Evolutionary conservation across 441 rosid genomes (phyloP), one percentile per base, ranked within the genome.

Genomic region (Populus hybrid): DNA sequence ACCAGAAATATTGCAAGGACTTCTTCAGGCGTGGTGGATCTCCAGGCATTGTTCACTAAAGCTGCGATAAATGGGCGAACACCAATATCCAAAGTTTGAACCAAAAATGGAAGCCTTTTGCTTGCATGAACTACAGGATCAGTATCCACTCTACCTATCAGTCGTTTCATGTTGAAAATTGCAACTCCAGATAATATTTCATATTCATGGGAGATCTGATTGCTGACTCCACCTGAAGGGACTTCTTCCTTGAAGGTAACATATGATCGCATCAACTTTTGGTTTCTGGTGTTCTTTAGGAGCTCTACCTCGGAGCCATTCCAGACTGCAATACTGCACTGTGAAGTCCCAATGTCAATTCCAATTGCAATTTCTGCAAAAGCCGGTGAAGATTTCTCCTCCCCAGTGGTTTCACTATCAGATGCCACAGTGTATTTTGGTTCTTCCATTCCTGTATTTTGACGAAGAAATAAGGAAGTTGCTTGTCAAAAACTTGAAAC

Each of bases 81-180:
- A 50, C 99, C 99, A 50, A 91, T 89, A 74, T 87, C 93, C 79
- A 93, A 85, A 16, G 99, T 95, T 65, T 93, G 96, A 28, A 95
- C 95, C 72, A 92, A 79, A 82, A 95, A 95, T 3, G 98, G 99
- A 67, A 92, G 92, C 75, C 42, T 88, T 76, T 85, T 93, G 84
- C 94, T 86, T 0, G 90, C 90, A 71, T 85, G 95, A 67, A 95
- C 90, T 26, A 93, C 84, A 0, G 96, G 95, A 65, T 95, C 97
- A 8, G 93, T 92, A 77, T 95, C 98, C 57, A 90, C 91, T 67
- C 99, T 87, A 46, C 98, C 99, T 10, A 95, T 85, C 26, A 95
- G 86, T 21, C 98, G 97, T 77, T 95, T 95, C 95, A 95, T 88
- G 81, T 95, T 95, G 86, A 95, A 95, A 77, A 95, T 83, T 18